Conservation (phyloP, 805 yeast species). For the Hanseniaspora taiwanica region DNA sequence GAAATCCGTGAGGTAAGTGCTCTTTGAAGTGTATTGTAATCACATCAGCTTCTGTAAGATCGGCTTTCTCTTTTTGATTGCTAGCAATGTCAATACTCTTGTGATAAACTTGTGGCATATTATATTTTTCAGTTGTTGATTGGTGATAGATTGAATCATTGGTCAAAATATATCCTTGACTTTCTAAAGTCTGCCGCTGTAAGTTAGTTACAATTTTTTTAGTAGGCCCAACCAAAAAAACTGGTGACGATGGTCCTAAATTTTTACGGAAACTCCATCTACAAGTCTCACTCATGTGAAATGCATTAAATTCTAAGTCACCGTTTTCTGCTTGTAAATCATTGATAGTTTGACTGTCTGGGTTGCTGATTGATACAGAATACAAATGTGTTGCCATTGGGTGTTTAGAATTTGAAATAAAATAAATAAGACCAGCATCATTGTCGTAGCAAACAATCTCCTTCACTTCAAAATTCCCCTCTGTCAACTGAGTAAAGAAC, state of each 20-base stretch:
- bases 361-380: conserved; percentile 28
- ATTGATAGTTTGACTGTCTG: conserved; percentile 8
- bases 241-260: conserved; percentile 16
- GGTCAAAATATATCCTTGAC: conserved; percentile 9
- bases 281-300: conserved; percentile 44
- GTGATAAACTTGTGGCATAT: conserved; percentile 33
- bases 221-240: conserved; percentile 16
- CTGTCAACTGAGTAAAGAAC: conserved; percentile 29
- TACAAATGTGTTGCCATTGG: conserved; percentile 46
- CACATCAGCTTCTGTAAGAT: conserved; percentile 20
- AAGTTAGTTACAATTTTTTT: conserved; percentile 2
- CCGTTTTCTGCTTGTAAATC: conserved; percentile 13
- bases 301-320: conserved; percentile 25
- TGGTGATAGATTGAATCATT: conserved; percentile 7
- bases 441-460: conserved; percentile 34
- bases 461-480: conserved; percentile 40
- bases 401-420: conserved; percentile 35
- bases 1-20: conserved; percentile 37
- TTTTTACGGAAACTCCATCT: conserved; percentile 26
- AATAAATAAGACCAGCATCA: conserved; percentile 36
- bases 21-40: conserved; percentile 41
- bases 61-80: not conserved
- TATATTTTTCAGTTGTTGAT: conserved; percentile 22
- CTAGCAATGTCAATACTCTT: conserved; percentile 20
- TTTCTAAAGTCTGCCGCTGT: not conserved